phyloP scores from a whole-genome alignment of 345 rosid genomes.

The Hypericum perforatum region DNA sequence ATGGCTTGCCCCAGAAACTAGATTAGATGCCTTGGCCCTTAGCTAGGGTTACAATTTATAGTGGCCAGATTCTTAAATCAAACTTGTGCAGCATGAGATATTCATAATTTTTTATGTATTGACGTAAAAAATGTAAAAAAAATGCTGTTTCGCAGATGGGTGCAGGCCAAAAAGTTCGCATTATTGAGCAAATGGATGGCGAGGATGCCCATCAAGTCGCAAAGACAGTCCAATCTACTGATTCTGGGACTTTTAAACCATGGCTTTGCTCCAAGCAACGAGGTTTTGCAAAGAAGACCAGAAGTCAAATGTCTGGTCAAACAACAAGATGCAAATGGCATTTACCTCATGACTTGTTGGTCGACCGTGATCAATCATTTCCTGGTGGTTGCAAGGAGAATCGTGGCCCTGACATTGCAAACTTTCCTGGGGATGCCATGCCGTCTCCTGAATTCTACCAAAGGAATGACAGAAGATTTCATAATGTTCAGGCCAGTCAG shows the following conservation, averaged over 20 bases:
- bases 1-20: too few species aligned
- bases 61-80: too few species aligned
- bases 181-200: conserved; percentile 28
- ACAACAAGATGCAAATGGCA: conserved; percentile 34
- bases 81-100: neutral
- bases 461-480: conserved; percentile 20
- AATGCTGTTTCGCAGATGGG: conserved; percentile 24
- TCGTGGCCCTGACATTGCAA: conserved; percentile 24
- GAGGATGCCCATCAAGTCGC: conserved; percentile 16
- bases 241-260: conserved; percentile 44
- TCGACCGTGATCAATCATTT: conserved; percentile 34
- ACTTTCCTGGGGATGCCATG: conserved; percentile 23
- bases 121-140: conserved; percentile 20
- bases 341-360: conserved; percentile 33
- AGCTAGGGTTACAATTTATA: too few species aligned
- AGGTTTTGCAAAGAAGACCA: conserved; percentile 38
- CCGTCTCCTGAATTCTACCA: conserved; percentile 27
- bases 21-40: too few species aligned
- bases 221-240: conserved; percentile 32
- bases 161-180: conserved; percentile 27
- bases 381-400: conserved; percentile 32
- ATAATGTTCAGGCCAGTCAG: conserved; percentile 18
- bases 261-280: conserved; percentile 59
- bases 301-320: conserved; percentile 26
- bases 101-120: conserved; percentile 3